Conservation (phyloP, 2,329 filamentous ascomycete genomes). For the Claviceps quebecensis region DNA sequence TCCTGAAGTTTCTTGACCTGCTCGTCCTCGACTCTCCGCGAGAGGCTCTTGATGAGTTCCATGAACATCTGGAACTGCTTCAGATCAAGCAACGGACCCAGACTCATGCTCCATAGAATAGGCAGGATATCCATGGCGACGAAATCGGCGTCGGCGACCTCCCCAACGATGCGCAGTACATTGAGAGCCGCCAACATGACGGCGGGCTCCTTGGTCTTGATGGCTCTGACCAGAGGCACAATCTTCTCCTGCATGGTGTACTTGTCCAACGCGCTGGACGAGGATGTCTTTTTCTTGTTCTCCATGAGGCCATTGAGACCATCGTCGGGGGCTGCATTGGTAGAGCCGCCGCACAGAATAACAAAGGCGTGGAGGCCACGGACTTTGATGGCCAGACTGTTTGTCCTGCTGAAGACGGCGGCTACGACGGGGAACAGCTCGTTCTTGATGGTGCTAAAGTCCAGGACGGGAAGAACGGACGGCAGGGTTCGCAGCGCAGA, state of each 20-base stretch:
- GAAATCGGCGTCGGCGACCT: conserved; percentile 74
- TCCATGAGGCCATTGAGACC: conserved; percentile 59
- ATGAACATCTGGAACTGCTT: conserved; percentile 84
- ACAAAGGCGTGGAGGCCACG: conserved; percentile 81
- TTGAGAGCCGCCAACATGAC: conserved; percentile 90
- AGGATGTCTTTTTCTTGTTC: conserved; percentile 47
- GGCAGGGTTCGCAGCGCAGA: conserved; percentile 67
- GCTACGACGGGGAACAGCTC: conserved; percentile 91
- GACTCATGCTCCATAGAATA: conserved; percentile 78
- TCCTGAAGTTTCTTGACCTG: conserved; percentile 82
- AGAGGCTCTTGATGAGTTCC: conserved; percentile 70
- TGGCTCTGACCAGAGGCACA: conserved; percentile 73
- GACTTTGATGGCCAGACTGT: conserved; percentile 87
- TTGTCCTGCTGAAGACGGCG: conserved; percentile 81
- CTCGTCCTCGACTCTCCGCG: conserved; percentile 70
- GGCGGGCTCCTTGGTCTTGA: conserved; percentile 95
- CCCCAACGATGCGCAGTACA: conserved; percentile 72
- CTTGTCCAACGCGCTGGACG: conserved; percentile 77
- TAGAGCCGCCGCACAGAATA: conserved; percentile 69
- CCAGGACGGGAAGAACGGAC: conserved; percentile 70
- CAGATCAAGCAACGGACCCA: conserved; percentile 78
- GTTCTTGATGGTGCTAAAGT: conserved; percentile 94
- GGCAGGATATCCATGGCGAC: conserved; percentile 84
- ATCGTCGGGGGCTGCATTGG: conserved; percentile 31
- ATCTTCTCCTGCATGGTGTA: conserved; percentile 98